Evolutionary conservation across 2,329 filamentous ascomycete species (phyloP), one percentile per base, ranked within the genome.

Genomic region (Neurospora sp.): DNA sequence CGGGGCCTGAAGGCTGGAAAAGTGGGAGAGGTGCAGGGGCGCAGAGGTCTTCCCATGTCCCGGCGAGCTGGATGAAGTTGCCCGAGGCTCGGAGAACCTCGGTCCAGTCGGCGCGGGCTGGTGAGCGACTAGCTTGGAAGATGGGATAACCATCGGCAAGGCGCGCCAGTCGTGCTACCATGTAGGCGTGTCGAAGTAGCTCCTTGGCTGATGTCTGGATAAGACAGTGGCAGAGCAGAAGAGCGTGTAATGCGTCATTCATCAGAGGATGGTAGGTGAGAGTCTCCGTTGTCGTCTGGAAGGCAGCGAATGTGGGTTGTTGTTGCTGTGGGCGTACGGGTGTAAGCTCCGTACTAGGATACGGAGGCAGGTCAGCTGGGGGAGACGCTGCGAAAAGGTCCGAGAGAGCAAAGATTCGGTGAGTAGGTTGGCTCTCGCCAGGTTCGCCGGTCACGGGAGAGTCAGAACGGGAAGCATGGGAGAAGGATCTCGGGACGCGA

Each of bases 211-310:
- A 91, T 0, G 92, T 96, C 79, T 95, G 92, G 8, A 92, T 81
- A 10, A 96, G 86, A n/a, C 87, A 87, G 79, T 96, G 92, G 74
- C 89, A 91, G 52, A 96, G 86, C 8, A 96, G 87, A 1, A 96
- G 80, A 4, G 89, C 90, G 78, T 96, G 92, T 0, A 96, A 85
- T 1, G 91, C 91, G 73, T 96, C 92, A 6, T 88, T 88, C 11
- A 96, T 83, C 8, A 96, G 84, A 0, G 92, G 93, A 75, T 96
- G 92, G 77, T 92, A 96, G 0, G 92, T 96, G 37, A 92, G 84
- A 52, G 86, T 85, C 80, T 93, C 91, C 62, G 77, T 79, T 12
- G 77, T 77, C 36, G 79, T 80, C 70, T 82, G 78, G 4, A 78
- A 71, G 15, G 80, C 76, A 6, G 71, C 69, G 10, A 77, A 69